Base-by-base conservation (phyloP, 2,329 filamentous ascomycete genomes). In the Fusarium nisikadoi region DNA sequence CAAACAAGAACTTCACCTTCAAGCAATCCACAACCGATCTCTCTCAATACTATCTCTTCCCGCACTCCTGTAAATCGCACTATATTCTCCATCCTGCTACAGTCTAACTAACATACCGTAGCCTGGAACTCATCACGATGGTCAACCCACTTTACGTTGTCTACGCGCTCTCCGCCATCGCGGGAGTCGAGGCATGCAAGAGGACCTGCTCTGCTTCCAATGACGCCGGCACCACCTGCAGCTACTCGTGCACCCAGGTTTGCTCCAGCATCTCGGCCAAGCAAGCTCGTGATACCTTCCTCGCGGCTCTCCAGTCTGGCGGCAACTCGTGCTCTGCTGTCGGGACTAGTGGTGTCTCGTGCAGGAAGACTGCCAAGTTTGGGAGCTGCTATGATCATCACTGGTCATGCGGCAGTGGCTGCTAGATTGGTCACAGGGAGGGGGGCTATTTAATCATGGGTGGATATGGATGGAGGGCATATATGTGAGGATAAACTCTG, bases 311-410 rank as follows among this genome's bases (percentile, higher is more conserved):
- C 0, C 62, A 65, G 36, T 29, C 36, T 3, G 50, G 36, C 1
- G 62, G 62, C 1, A 47, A 57, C n/a, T 65, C 47, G 5, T 65
- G 62, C 19, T 57, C 60, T 38, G 60, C 47, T 1, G 25, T 65
- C 8, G 62, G 62, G 23, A 65, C 60, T 2, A 65, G 62, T 7
- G 39, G 36, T 2, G 50, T 65, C 11, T 29, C 25, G 8, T 65
- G 62, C 35, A 65, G 11, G 6, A 65, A 65, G 42, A 65, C 60
- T 1, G 38, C 29, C 12, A 57, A n/a, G 2, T 65, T 65, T 27
- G 62, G 49, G 27, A 65, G 62, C 16, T 65, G 62, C 36, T 65
- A 57, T 10, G n/a, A 65, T 27, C 62, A 57, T 3, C 39, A 65
- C 8, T 65, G 62, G 60, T 33, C 25, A 4, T 65, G 62, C 6